A percentile compares a stretch with the other conserved stretches of the same genome.
These are phyloP conservation scores for Sordariomycetes sp. DNA, from an alignment of 2,329 filamentous ascomycete genomes.

Conservation along the genomic window DNA sequence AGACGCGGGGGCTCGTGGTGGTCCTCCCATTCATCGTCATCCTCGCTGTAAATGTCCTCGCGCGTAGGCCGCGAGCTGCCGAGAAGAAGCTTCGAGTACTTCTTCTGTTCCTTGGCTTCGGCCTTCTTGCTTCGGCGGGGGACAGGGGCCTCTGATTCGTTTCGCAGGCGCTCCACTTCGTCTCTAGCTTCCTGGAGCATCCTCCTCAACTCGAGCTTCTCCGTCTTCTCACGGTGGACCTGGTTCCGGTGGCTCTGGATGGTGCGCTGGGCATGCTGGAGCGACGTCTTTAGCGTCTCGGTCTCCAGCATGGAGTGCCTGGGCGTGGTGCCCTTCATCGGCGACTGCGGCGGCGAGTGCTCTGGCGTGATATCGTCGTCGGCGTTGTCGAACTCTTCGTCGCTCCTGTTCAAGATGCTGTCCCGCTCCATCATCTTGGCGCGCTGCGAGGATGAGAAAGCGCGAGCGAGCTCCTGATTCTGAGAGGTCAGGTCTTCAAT, in stretches of 20 bases:
- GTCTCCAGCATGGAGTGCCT: conserved; percentile 86
- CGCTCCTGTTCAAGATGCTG: conserved; percentile 40
- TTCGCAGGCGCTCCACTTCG: conserved; percentile 65
- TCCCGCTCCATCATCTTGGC: conserved; percentile 54
- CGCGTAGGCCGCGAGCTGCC: conserved; percentile 61
- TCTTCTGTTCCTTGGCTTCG: conserved; percentile 62
- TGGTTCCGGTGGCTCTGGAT: conserved; percentile 93
- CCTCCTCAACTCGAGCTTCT: conserved; percentile 89
- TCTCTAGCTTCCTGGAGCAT: conserved; percentile 93
- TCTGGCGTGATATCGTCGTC: conserved; percentile 67
- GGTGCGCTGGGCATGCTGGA: conserved; percentile 89
- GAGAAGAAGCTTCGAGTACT: conserved; percentile 51
- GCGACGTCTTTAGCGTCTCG: conserved; percentile 86
- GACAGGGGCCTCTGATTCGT: conserved; percentile 28
- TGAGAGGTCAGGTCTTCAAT: conserved; percentile 79
- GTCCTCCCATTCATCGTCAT: conserved; percentile 88
- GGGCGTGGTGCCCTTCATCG: conserved; percentile 71
- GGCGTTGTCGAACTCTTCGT: conserved; percentile 51
- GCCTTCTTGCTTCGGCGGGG: conserved; percentile 50
- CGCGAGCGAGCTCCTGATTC: conserved; percentile 82
- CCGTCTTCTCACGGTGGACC: conserved; percentile 94
- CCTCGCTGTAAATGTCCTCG: conserved; percentile 67
- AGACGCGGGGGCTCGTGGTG: conserved; percentile 31
- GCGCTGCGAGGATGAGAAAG: conserved; percentile 63
- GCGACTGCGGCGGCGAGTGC: conserved; percentile 80